Evolutionary conservation across 2,329 filamentous ascomycete genomes (phyloP).

Genomic region (Aspergillus clavatus): DNA sequence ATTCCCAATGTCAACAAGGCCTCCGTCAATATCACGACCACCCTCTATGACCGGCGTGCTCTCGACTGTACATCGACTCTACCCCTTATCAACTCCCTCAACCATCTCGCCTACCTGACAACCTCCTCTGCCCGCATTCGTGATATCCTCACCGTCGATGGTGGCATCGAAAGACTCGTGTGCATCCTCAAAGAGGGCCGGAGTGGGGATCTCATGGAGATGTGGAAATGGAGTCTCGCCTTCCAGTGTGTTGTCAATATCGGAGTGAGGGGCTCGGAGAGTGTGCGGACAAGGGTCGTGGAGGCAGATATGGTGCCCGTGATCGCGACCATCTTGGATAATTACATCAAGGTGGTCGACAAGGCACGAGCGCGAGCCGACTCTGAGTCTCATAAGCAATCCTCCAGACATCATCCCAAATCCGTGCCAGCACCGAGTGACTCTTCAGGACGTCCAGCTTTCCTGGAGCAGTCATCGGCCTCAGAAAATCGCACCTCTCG

Average conservation of each 20-base stretch:
- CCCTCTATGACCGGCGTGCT: slow-evolving; percentile 92
- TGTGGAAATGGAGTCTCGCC: slow-evolving; percentile 99
- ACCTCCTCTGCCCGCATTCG: slow-evolving; percentile 96
- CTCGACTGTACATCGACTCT: slow-evolving; percentile 98
- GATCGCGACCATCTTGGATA: slow-evolving; percentile 95
- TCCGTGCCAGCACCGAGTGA: slow-evolving; percentile 25
- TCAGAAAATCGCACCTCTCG: slow-evolving; percentile 57
- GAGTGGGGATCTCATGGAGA: slow-evolving; percentile 98
- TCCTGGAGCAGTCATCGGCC: slow-evolving; percentile 51
- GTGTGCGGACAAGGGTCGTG: slow-evolving; percentile 87
- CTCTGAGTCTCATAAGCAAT: slow-evolving; percentile 60
- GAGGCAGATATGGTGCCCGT: slow-evolving; percentile 99
- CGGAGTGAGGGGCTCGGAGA: slow-evolving; percentile 90
- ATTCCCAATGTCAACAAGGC: slow-evolving; percentile 99
- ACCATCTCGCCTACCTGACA: slow-evolving; percentile 96
- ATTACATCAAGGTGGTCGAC: slow-evolving; percentile 95
- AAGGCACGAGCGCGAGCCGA: slow-evolving; percentile 84
- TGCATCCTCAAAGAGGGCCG: slow-evolving; percentile 97
- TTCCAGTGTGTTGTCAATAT: slow-evolving; percentile 99
- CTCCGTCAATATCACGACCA: slow-evolving; percentile 96
- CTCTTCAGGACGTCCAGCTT: slow-evolving; percentile 28
- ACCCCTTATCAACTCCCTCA: slow-evolving; percentile 96
- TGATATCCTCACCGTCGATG: slow-evolving; percentile 97
- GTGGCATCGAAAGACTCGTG: slow-evolving; percentile 90
- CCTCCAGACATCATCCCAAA: slow-evolving; percentile 30